Conservation (phyloP, 2,329 filamentous ascomycete species). For the Phialophora chinensis region DNA sequence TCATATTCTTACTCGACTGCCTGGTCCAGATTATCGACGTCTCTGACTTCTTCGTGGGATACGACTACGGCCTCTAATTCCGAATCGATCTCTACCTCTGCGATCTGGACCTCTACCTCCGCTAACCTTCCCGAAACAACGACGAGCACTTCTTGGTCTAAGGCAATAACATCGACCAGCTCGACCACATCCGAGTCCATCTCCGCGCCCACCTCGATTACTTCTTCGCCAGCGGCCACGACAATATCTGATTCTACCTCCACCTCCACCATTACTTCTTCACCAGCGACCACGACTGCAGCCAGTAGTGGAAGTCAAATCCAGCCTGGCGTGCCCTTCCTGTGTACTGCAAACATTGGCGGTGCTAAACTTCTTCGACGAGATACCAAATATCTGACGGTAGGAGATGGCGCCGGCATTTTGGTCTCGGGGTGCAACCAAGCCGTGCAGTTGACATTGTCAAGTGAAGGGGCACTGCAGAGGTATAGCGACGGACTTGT, state of each 20-base stretch:
- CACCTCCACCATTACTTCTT: background rate
- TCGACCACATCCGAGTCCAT: background rate
- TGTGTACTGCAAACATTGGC: background rate
- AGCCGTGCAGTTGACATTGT: background rate
- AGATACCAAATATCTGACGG: slow-evolving; percentile 5
- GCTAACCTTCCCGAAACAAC: background rate
- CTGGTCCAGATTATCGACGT: background rate
- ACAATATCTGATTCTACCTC: background rate
- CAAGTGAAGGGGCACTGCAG: background rate
- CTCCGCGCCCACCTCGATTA: background rate
- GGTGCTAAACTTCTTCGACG: background rate
- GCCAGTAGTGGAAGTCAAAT: background rate
- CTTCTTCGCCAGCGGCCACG: background rate
- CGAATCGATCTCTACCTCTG: background rate
- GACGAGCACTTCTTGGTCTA: background rate
- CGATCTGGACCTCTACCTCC: slow-evolving; percentile 7
- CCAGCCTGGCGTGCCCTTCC: slow-evolving; percentile 2
- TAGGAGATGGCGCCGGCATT: background rate
- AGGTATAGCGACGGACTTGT: slow-evolving; percentile 1
- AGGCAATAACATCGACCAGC: slow-evolving; percentile 6
- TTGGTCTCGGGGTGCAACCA: background rate
- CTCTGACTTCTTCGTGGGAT: background rate
- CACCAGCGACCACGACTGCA: slow-evolving; percentile 2
- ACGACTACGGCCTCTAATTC: background rate
- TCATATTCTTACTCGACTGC: background rate